phyloP scores from a whole-genome alignment of 2,329 filamentous ascomycete species.

The Herpotrichia juniperi region DNA sequence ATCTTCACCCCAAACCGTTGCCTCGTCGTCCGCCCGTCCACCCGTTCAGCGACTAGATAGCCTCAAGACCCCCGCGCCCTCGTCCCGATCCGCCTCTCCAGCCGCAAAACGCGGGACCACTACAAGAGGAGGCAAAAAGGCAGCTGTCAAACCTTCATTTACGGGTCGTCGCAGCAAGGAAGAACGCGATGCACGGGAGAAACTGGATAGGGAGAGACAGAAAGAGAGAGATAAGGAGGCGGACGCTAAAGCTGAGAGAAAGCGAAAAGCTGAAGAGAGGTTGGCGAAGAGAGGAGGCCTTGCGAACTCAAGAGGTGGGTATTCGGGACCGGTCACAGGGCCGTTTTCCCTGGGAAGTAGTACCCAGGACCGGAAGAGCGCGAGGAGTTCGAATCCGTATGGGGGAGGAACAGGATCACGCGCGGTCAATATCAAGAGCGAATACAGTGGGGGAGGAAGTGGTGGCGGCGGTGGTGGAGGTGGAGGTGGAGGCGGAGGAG shows the following conservation, averaged over 20 bases:
- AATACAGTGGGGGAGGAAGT: constrained; percentile 27
- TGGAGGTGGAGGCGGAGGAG: constrained; percentile 19
- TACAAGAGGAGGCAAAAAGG: constrained; percentile 32
- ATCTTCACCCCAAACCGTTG: constrained; percentile 17
- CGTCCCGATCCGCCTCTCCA: constrained; percentile 38
- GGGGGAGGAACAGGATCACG: constrained; percentile 37
- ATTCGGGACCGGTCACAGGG: constrained; percentile 48
- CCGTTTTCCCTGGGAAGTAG: constrained; percentile 47
- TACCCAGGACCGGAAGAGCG: constrained; percentile 18
- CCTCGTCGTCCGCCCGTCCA: constrained; percentile 25
- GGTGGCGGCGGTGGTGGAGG: constrained; percentile 25
- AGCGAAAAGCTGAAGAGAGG: constrained; percentile 25
- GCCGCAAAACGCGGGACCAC: constrained; percentile 33
- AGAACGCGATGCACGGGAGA: constrained; percentile 50
- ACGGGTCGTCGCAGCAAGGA: constrained; percentile 53
- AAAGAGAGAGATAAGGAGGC: constrained; percentile 43
- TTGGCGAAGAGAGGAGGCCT: constrained; percentile 25
- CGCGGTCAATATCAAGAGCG: constrained; percentile 38
- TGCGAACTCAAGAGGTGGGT: constrained; percentile 49
- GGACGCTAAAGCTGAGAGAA: constrained; percentile 32
- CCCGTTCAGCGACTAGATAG: constrained; percentile 35
- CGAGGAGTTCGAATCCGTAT: constrained; percentile 6
- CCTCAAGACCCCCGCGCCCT: constrained; percentile 32
- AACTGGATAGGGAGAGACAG: constrained; percentile 47
- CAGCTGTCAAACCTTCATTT: constrained; percentile 47